Percentiles rank a stretch among this genome's conserved stretches.
Conservation (phyloP, 2,329 filamentous ascomycete species). For the Lasiodiplodia sp. region DNA sequence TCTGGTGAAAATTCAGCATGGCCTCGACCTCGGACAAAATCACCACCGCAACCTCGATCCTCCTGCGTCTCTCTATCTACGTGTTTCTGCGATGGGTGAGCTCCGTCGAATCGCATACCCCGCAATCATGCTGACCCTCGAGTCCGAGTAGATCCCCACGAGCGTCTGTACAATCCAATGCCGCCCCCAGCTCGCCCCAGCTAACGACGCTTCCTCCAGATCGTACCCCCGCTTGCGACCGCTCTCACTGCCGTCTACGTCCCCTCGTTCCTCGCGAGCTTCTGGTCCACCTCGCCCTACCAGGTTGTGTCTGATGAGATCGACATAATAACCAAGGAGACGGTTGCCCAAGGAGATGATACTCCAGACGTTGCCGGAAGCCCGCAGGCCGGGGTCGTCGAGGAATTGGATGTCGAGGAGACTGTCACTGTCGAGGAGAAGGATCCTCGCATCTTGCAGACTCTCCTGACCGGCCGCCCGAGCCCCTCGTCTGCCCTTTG, state of each 20-base stretch:
- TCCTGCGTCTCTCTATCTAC: conserved; percentile 59
- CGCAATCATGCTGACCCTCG: conserved; percentile 15
- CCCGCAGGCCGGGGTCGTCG: conserved; percentile 42
- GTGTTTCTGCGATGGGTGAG: conserved; percentile 70
- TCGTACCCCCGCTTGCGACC: conserved; percentile 59
- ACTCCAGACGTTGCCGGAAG: conserved; percentile 49
- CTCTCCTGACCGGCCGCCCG: conserved; percentile 78
- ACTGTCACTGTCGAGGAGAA: conserved; percentile 66
- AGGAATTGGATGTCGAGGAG: conserved; percentile 67
- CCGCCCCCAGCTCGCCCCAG: conserved; percentile 27
- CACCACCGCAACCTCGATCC: conserved; percentile 55
- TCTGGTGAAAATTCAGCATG: conserved; percentile 36
- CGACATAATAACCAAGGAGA: conserved; percentile 55
- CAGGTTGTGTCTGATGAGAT: conserved; percentile 66
- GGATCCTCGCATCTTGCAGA: conserved; percentile 64
- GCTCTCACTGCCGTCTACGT: conserved; percentile 72
- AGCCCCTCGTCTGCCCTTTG: conserved; percentile 71
- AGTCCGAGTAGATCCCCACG: conserved; percentile 31
- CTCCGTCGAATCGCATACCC: conserved; percentile 17
- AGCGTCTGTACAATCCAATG: conserved; percentile 25
- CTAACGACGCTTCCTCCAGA: conserved; percentile 35
- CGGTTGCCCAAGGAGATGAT: conserved; percentile 42
- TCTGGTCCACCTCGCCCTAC: conserved; percentile 63
- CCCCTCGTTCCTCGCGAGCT: conserved; percentile 67
- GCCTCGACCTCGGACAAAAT: conserved; percentile 44